Conservation (phyloP, 2,329 filamentous ascomycete species). For the Ascochyta pisi region DNA sequence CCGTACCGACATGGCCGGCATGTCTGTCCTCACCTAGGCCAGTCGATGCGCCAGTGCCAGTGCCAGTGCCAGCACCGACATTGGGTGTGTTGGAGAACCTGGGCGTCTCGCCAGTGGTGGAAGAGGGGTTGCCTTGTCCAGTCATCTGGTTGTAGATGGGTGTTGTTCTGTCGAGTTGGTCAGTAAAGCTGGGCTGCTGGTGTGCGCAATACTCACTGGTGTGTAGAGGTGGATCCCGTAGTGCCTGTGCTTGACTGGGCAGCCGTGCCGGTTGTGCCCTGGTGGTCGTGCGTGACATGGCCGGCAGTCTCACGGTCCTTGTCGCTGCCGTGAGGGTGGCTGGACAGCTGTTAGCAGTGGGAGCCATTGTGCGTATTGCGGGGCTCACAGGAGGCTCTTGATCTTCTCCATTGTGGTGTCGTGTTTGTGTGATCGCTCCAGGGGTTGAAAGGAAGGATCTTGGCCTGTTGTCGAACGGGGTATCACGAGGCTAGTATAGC, state of each 20-base stretch:
- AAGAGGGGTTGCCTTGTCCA: slow-evolving; percentile 9
- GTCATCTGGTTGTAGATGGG: slow-evolving; percentile 44
- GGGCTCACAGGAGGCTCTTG: slow-evolving; percentile 52
- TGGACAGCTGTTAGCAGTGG: slow-evolving; percentile 27
- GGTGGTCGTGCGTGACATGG: slow-evolving; percentile 23
- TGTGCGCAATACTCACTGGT: background rate
- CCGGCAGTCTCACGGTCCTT: slow-evolving; percentile 41
- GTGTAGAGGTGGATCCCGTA: background rate
- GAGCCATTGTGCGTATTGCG: background rate
- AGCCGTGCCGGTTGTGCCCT: slow-evolving; percentile 22
- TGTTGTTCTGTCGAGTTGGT: background rate
- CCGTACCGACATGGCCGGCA: slow-evolving; percentile 7
- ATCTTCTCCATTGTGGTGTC: slow-evolving; percentile 52
- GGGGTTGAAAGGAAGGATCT: slow-evolving; percentile 9
- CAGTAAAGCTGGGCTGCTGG: background rate
- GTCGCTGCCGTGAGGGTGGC: slow-evolving; percentile 46
- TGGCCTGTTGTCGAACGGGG: slow-evolving; percentile 1
- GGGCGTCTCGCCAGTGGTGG: slow-evolving; percentile 14
- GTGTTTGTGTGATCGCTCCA: slow-evolving; percentile 18
- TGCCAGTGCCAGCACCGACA: slow-evolving; percentile 21
- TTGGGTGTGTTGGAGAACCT: slow-evolving; percentile 11
- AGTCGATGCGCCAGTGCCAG: slow-evolving; percentile 14
- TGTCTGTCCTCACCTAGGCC: background rate
- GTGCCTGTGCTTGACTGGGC: slow-evolving; percentile 3
- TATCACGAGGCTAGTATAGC: slow-evolving; percentile 5